A percentile compares a stretch with the other conserved stretches of the same genome.
Evolutionary conservation across 371 early-diverging fungal species (phyloP).

Genomic region (Blakeslea trispora): DNA sequence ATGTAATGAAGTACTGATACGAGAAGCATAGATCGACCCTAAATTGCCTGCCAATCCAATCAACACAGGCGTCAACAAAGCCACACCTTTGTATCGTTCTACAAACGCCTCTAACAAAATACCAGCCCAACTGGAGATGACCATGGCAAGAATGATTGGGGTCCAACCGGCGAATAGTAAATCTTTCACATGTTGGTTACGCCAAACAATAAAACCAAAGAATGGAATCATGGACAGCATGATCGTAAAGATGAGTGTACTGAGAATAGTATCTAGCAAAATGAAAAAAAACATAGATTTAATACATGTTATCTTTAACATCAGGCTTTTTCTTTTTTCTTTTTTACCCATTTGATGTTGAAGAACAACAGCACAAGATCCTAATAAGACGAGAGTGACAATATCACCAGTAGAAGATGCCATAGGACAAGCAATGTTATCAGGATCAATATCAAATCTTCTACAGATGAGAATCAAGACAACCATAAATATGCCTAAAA

Average conservation of each 20-base stretch:
- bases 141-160: slow-evolving; percentile 75
- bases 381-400: slow-evolving; percentile 64
- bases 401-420: slow-evolving; percentile 77
- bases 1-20: slow-evolving; percentile 80
- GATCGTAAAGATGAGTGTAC: slow-evolving; percentile 45
- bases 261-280: slow-evolving; percentile 55
- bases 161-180: slow-evolving; percentile 75
- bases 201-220: slow-evolving; percentile 57
- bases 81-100: slow-evolving; percentile 73
- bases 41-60: slow-evolving; percentile 82
- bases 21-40: slow-evolving; percentile 80
- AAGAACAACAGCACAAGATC: slow-evolving; percentile 52
- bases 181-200: slow-evolving; percentile 64
- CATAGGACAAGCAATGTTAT: slow-evolving; percentile 70
- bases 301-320: too few species aligned
- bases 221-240: slow-evolving; percentile 54
- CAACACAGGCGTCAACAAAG: slow-evolving; percentile 72
- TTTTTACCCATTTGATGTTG: slow-evolving; percentile 49
- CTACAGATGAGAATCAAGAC: slow-evolving; percentile 66
- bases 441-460: slow-evolving; percentile 70
- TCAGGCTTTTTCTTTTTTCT: too few species aligned
- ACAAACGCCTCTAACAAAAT: slow-evolving; percentile 76
- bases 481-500: slow-evolving; percentile 76
- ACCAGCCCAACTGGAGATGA: slow-evolving; percentile 78
- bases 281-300: too few species aligned